These are phyloP conservation scores for Iodosphaeria phyllophila DNA, from an alignment of 2,329 filamentous ascomycete species.

Conservation along the genomic window DNA sequence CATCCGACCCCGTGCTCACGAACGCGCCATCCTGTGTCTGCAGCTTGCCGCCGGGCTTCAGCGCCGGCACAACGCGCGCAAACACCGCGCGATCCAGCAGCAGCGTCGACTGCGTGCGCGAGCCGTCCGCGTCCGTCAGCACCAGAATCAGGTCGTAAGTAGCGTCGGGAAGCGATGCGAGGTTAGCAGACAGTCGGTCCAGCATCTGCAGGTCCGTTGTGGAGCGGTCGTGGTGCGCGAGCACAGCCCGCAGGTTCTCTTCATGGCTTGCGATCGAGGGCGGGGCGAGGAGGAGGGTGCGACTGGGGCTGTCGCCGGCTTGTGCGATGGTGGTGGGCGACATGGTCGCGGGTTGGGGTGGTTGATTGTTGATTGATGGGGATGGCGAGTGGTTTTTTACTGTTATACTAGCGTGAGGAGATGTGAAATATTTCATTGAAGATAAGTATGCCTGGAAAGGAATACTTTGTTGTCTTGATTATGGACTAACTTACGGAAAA, in stretches of 20 bases:
- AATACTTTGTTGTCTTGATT: too few species aligned
- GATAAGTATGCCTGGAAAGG: too few species aligned
- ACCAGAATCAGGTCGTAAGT: conserved; percentile 78
- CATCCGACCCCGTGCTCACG: conserved; percentile 24
- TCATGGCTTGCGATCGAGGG: conserved; percentile 79
- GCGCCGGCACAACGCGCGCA: conserved; percentile 45
- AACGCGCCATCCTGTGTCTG: conserved; percentile 50
- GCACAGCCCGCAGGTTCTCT: conserved; percentile 51
- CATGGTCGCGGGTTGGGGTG: conserved; percentile 17
- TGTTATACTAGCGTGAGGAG: conserved; percentile 1
- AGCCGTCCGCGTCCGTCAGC: conserved; percentile 58
- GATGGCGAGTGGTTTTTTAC: conserved; percentile 2
- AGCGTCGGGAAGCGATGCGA: conserved; percentile 55
- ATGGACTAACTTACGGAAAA: too few species aligned
- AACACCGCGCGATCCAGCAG: conserved; percentile 53
- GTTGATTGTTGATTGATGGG: conserved; percentile 4
- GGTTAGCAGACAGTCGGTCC: conserved; percentile 68
- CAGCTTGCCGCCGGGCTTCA: conserved; percentile 51
- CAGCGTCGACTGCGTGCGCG: conserved; percentile 41
- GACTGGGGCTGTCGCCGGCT: conserved; percentile 13
- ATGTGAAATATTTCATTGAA: too few species aligned
- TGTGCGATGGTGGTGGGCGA: conserved; percentile 25
- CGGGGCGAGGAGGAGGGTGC: conserved; percentile 73
- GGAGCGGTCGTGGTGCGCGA: conserved; percentile 54
- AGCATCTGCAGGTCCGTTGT: conserved; percentile 92